These are phyloP conservation scores for Colletotrichum kahawae DNA, from an alignment of 2,329 filamentous ascomycete genomes.

Conservation along the genomic window DNA sequence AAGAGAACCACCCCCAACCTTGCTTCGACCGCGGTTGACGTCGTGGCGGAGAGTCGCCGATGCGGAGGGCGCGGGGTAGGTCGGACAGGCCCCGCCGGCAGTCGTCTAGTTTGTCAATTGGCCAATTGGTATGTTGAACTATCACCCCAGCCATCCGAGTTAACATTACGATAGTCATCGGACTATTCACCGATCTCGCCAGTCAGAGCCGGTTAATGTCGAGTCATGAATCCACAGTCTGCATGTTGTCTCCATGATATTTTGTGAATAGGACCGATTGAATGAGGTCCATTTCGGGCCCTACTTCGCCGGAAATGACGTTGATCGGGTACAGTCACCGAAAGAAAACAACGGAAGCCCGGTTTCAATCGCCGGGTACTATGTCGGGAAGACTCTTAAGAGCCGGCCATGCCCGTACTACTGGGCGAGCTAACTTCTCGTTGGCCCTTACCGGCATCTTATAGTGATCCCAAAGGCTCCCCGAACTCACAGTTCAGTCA, in stretches of 20 bases:
- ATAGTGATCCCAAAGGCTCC: neutral
- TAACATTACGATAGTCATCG: neutral
- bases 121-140: neutral
- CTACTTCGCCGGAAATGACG: neutral
- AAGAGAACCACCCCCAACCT: neutral
- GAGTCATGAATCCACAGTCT: constrained; percentile 5
- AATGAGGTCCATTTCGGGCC: neutral
- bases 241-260: neutral
- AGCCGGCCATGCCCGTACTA: neutral
- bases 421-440: fast-evolving
- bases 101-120: neutral
- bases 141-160: neutral
- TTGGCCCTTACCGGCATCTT: neutral
- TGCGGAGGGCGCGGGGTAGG: constrained; percentile 15
- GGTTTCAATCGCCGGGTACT: neutral
- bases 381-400: neutral
- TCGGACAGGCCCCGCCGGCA: neutral
- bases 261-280: constrained; percentile 2
- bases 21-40: neutral
- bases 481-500: neutral
- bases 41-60: neutral
- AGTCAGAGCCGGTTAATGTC: neutral
- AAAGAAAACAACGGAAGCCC: neutral
- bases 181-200: neutral
- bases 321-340: neutral